phyloP scores from a whole-genome alignment of 1,139 yeast genomes.

The Geotrichum carabidarum region DNA sequence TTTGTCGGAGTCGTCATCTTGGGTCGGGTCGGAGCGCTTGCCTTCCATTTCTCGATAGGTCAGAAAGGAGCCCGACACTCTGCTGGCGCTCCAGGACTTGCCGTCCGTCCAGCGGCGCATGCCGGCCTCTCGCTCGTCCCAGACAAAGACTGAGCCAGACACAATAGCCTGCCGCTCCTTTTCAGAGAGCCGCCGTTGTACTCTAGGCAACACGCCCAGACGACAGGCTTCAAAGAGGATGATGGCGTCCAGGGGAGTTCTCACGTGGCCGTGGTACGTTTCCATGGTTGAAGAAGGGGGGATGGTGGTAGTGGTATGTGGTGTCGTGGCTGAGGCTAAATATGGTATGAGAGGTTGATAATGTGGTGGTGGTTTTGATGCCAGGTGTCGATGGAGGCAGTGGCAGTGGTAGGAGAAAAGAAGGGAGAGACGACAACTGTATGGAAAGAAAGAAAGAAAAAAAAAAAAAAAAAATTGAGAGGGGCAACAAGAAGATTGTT shows the following conservation, averaged over 20 bases:
- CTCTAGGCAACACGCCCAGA: slow-evolving; percentile 51
- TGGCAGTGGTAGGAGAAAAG: not conserved
- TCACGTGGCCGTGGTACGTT: slow-evolving; percentile 57
- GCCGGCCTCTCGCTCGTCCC: slow-evolving; percentile 68
- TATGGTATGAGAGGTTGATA: not conserved
- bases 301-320: not conserved
- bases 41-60: slow-evolving; percentile 59
- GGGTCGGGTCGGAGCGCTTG: slow-evolving; percentile 23
- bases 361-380: not conserved
- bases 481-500: not conserved
- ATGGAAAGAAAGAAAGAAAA: not conserved
- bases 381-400: slow-evolving; percentile 3
- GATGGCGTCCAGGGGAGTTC: slow-evolving; percentile 58
- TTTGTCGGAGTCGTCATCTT: slow-evolving; percentile 5
- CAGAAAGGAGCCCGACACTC: slow-evolving; percentile 61
- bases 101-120: slow-evolving; percentile 80
- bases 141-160: slow-evolving; percentile 60
- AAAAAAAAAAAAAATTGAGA: not conserved
- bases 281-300: slow-evolving; percentile 38
- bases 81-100: slow-evolving; percentile 61
- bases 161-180: slow-evolving; percentile 50
- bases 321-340: not conserved
- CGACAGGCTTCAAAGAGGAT: slow-evolving; percentile 61
- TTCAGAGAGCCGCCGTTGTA: slow-evolving; percentile 56
- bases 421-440: not conserved